Conservation (phyloP, 345 rosid genomes). For the Schrenkiella parvula region DNA sequence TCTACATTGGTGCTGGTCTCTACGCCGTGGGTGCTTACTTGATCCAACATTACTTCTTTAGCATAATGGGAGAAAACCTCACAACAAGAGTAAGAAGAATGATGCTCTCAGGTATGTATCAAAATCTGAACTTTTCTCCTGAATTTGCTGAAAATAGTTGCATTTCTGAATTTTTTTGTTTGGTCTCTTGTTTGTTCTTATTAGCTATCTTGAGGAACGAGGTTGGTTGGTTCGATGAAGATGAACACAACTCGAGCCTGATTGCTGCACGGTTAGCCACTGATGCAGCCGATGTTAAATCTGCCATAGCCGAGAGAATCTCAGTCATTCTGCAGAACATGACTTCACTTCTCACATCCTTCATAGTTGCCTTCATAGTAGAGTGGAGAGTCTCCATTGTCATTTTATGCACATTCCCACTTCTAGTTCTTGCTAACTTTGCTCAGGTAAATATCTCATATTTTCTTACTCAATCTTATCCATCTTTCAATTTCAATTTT, state of each 20-base stretch:
- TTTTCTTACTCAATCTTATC: neutral
- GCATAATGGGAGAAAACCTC: slow-evolving; percentile 99
- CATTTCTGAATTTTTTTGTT: neutral
- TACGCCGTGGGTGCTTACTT: slow-evolving; percentile 93
- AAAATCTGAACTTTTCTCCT: neutral
- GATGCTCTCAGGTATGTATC: slow-evolving; percentile 93
- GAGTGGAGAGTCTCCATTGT: slow-evolving; percentile 99
- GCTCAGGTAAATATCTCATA: slow-evolving; percentile 67
- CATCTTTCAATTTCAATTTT: neutral
- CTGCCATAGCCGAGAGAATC: slow-evolving; percentile 96
- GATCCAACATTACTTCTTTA: slow-evolving; percentile 99
- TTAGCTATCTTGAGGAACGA: slow-evolving; percentile 93
- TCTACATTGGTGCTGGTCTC: slow-evolving; percentile 94
- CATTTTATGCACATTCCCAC: slow-evolving; percentile 91
- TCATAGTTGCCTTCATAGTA: slow-evolving; percentile 93
- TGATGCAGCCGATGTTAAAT: slow-evolving; percentile 94
- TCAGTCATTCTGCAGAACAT: slow-evolving; percentile 96
- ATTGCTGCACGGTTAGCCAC: slow-evolving; percentile 83
- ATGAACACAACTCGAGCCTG: slow-evolving; percentile 96
- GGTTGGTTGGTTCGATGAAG: slow-evolving; percentile 99
- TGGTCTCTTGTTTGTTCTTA: slow-evolving; percentile 13
- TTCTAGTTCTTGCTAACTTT: slow-evolving; percentile 96
- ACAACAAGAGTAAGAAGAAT: slow-evolving; percentile 96
- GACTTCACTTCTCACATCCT: slow-evolving; percentile 97
- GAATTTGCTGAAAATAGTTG: neutral